Evolutionary conservation across 2,329 filamentous ascomycete species (phyloP).

Genomic region (Capronia coronata): DNA sequence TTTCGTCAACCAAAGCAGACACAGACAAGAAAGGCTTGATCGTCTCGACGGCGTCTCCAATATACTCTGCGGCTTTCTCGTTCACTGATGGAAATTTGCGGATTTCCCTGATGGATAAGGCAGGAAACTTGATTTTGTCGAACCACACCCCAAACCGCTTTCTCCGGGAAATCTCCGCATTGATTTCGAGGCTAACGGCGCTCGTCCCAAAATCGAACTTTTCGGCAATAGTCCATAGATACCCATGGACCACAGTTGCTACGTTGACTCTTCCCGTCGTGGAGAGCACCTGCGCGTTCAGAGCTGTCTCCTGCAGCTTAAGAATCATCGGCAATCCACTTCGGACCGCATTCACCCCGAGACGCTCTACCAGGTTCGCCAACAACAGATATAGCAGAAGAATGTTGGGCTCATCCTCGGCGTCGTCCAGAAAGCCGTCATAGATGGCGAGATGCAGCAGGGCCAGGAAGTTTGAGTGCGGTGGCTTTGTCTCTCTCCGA

Average conservation of each 20-base stretch:
- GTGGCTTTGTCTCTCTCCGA: conserved; percentile 51
- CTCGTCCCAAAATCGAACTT: conserved; percentile 70
- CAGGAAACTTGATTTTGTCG: conserved; percentile 64
- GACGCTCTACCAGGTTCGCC: conserved; percentile 62
- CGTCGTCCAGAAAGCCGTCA: conserved; percentile 71
- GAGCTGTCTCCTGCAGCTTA: conserved; percentile 75
- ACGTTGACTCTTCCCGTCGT: conserved; percentile 64
- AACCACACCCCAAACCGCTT: conserved; percentile 73
- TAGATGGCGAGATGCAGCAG: conserved; percentile 83
- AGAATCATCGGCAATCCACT: conserved; percentile 84
- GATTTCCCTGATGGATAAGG: conserved; percentile 58
- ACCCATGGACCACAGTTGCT: conserved; percentile 79
- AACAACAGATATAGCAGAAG: conserved; percentile 71
- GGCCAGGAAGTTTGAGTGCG: conserved; percentile 67
- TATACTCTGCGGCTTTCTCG: conserved; percentile 38
- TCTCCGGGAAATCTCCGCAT: conserved; percentile 68
- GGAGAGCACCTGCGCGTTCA: conserved; percentile 46
- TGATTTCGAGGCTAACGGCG: conserved; percentile 62
- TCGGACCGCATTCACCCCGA: conserved; percentile 75
- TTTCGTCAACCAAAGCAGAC: conserved; percentile 63
- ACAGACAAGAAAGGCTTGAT: conserved; percentile 71
- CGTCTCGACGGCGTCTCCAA: conserved; percentile 53
- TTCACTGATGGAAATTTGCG: conserved; percentile 39
- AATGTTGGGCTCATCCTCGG: conserved; percentile 67
- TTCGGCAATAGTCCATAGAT: conserved; percentile 73